These are phyloP conservation scores for Blumeria hordei DNA, from an alignment of 2,329 filamentous ascomycete genomes.

Conservation along the genomic window DNA sequence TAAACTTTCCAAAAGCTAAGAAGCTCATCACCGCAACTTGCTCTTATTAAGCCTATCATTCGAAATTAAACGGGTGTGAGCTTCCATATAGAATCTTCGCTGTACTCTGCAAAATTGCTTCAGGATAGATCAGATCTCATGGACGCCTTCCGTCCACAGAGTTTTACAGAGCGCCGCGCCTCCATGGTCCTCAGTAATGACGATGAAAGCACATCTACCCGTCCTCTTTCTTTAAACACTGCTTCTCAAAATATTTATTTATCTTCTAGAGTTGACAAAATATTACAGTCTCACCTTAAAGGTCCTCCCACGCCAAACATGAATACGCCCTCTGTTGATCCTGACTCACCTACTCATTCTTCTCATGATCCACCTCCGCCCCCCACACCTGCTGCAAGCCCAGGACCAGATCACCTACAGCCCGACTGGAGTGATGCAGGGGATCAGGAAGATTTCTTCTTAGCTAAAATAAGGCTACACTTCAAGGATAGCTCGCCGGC, in stretches of 20 bases:
- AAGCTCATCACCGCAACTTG: too few species aligned
- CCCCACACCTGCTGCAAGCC: constrained; percentile 40
- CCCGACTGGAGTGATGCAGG: constrained; percentile 55
- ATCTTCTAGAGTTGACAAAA: constrained; percentile 26
- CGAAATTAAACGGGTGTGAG: too few species aligned
- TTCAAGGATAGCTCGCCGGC: constrained; percentile 56
- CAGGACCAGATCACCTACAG: constrained; percentile 33
- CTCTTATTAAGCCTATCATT: too few species aligned
- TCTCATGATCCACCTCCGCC: constrained; percentile 29
- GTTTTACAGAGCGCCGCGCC: constrained; percentile 36
- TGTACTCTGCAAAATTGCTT: too few species aligned
- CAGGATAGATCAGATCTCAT: constrained; percentile 4
- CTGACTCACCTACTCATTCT: constrained; percentile 21
- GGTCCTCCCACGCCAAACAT: constrained; percentile 43
- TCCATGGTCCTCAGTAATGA: constrained; percentile 27
- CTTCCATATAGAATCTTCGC: too few species aligned
- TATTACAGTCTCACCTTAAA: constrained; percentile 25
- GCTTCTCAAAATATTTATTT: constrained; percentile 16
- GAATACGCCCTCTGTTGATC: constrained; percentile 37
- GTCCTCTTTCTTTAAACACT: constrained; percentile 23
- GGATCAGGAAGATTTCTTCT: constrained; percentile 61
- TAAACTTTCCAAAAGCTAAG: too few species aligned
- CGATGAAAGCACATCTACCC: constrained; percentile 18
- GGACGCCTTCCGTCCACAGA: constrained; percentile 22
- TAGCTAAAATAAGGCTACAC: constrained; percentile 53